Conservation (phyloP, 192 early-diverging fungal species). For the Umbelopsis vinacea region DNA sequence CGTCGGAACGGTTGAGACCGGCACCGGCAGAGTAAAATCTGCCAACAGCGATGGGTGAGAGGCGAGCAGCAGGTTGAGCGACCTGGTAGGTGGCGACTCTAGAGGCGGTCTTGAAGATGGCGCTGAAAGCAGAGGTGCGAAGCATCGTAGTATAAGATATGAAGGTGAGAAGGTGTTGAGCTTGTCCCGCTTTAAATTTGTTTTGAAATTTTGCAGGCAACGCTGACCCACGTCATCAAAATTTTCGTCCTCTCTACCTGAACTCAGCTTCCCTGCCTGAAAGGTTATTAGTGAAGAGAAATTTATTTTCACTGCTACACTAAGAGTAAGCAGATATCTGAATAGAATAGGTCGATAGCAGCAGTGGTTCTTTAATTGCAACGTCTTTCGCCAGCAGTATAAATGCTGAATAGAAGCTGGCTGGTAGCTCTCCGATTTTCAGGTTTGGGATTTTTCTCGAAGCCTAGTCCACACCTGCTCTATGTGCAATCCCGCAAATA, state of each 20-base stretch:
- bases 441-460: too few relatives aligned
- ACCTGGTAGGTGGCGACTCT: slow-evolving; percentile 40
- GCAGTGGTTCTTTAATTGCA: too few relatives aligned
- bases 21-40: slow-evolving; percentile 81
- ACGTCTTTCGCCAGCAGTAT: too few relatives aligned
- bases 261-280: background rate
- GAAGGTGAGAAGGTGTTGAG: slow-evolving; percentile 2
- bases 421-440: too few relatives aligned
- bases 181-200: background rate
- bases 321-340: too few relatives aligned
- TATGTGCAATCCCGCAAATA: too few relatives aligned
- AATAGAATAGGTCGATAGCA: too few relatives aligned
- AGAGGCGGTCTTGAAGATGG: slow-evolving; percentile 45
- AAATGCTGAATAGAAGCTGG: too few relatives aligned
- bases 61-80: slow-evolving; percentile 33
- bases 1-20: slow-evolving; percentile 64
- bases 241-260: background rate
- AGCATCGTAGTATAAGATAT: slow-evolving; percentile 30
- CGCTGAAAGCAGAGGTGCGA: slow-evolving; percentile 38
- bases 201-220: slow-evolving; percentile 12
- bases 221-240: background rate
- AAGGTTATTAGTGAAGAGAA: background rate
- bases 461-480: too few relatives aligned
- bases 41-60: slow-evolving; percentile 46
- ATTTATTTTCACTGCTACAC: too few relatives aligned